Conservation (phyloP, 2,329 filamentous ascomycete genomes). For the Colletotrichum plurivorum region DNA sequence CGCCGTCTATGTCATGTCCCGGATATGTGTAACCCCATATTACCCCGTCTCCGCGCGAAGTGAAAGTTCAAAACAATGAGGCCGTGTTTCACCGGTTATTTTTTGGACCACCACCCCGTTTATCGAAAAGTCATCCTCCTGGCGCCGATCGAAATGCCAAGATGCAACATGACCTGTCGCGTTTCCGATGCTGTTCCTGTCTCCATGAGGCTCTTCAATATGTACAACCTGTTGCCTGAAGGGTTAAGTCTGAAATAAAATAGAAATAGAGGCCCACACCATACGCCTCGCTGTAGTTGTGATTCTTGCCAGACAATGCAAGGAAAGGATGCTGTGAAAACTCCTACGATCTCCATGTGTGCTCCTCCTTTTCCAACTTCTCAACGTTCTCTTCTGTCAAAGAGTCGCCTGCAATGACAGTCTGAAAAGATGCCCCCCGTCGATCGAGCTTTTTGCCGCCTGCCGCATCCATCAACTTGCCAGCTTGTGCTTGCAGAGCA, state of each 20-base stretch:
- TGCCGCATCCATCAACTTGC: conserved; percentile 62
- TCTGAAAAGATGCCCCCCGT: conserved; percentile 53
- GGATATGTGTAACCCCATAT: conserved; percentile 2
- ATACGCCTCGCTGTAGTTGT: conserved; percentile 19
- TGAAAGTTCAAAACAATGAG: not conserved
- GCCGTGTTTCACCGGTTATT: not conserved
- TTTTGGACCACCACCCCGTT: not conserved
- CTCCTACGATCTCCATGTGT: conserved; percentile 27
- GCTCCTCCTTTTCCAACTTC: conserved; percentile 57
- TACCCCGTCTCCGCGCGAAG: not conserved
- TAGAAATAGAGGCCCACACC: conserved; percentile 2
- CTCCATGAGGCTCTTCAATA: not conserved
- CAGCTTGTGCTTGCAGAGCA: conserved; percentile 60
- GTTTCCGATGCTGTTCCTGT: not conserved
- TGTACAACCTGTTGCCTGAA: conserved; percentile 22
- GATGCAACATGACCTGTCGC: conserved; percentile 39
- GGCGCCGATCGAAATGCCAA: conserved; percentile 41
- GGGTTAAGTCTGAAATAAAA: not conserved
- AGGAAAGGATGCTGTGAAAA: conserved; percentile 8
- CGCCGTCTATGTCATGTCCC: conserved; percentile 21
- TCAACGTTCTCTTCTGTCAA: conserved; percentile 70
- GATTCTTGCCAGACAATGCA: not conserved
- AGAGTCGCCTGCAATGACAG: conserved; percentile 55
- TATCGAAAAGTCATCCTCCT: not conserved
- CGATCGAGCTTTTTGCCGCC: conserved; percentile 52